Base-by-base conservation (phyloP, 306 rosid species). In the Trifolium repens region DNA sequence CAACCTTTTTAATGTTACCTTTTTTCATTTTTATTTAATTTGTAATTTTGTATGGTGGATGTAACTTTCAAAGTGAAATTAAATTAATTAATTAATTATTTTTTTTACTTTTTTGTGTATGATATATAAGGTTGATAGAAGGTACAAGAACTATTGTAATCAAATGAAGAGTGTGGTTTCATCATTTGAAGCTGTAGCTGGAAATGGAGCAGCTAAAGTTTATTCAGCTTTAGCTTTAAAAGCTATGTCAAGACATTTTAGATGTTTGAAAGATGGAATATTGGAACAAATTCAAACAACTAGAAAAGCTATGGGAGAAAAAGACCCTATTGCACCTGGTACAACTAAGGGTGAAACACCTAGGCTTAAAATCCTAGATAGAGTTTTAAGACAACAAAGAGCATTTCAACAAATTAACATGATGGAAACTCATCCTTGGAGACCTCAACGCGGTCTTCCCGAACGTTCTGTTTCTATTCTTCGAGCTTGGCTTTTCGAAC, bases 371-470 rank as follows among this genome's bases (percentile, higher is more conserved):
- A 39, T 87, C n/a, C 86, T 96, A 16, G 99, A 96, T 49, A 96
- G 89, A 67, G 42, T 96, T 9, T 73, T 96, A 0, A 82, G 98
- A 19, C 97, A 92, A 75, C 98, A 92, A 63, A 80, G 91, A 53
- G 98, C 97, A 1, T 92, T 90, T 37, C 99, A 96, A 35, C 99
- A 96, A 79, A 90, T 92, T 75, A 87, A 54, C 82, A 82, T 96
- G 88, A 92, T 96, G 96, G 99, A 96, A 69, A 88, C 77, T 9
- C 99, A 96, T 72, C 99, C 99, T 1, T 94, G 98, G 98, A 80
- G 98, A 27, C 98, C 98, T 44, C 98, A 94, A 70, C 98, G 98
- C 14, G 98, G 98, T 79, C 98, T 94, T 34, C 98, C 98, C 0
- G 97, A 94, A 42, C 78, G 97, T 6, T 90, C 98, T 3, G 98